Evolutionary conservation across 208 protist genomes (phyloP).

Genomic region (Trypanosoma lewisi): DNA sequence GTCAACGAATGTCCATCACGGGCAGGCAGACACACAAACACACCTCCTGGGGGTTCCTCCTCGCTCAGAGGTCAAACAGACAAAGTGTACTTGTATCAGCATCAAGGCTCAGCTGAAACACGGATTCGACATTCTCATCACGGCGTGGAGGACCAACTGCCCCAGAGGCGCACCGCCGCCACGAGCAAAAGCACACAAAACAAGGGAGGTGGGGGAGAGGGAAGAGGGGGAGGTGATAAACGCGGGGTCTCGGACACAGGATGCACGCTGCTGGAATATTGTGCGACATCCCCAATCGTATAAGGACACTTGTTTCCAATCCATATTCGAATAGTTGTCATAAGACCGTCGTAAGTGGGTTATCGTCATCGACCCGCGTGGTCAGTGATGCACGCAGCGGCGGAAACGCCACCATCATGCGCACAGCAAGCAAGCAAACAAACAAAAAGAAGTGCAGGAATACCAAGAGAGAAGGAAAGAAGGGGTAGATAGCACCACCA

Average conservation of each 20-base stretch:
- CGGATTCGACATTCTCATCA: conserved; percentile 54
- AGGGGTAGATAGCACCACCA: too few species aligned
- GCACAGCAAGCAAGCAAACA: background rate
- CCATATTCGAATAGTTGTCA: conserved; percentile 41
- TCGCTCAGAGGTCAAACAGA: conserved; percentile 41
- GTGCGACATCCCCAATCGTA: conserved; percentile 36
- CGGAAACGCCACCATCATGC: background rate
- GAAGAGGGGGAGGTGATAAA: background rate
- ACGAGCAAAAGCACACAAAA: too few species aligned
- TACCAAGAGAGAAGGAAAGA: background rate
- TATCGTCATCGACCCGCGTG: conserved; percentile 18
- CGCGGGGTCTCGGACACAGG: conserved; percentile 34
- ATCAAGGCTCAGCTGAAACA: conserved; percentile 46
- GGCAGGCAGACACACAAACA: background rate
- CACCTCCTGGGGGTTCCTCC: background rate
- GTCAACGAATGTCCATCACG: background rate
- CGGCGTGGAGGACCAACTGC: conserved; percentile 1
- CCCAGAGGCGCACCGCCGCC: too few species aligned
- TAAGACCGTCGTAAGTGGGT: conserved; percentile 63
- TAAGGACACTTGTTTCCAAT: conserved; percentile 58
- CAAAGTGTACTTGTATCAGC: conserved; percentile 31
- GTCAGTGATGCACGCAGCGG: too few species aligned
- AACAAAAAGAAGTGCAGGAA: background rate
- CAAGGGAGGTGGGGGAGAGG: conserved; percentile 3
- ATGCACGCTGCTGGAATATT: conserved; percentile 49